Evolutionary conservation across 305 asterid species (phyloP), one percentile per base, ranked within the genome.

Genomic region (Coffea humblotiana): DNA sequence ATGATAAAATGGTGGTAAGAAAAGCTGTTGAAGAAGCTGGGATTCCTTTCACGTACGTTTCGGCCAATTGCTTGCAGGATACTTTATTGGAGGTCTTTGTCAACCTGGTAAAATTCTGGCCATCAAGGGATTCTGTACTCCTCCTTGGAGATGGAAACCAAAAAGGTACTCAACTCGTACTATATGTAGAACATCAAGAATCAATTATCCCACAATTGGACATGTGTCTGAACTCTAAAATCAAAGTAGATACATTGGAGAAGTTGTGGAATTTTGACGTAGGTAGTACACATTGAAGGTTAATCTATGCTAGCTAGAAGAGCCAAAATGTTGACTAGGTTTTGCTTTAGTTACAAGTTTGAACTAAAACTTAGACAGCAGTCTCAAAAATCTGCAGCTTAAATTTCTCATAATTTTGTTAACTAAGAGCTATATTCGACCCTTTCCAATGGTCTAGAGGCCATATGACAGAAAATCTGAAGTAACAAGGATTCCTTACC

Each of bases 1-100:
- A 86, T 9, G 92, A 90, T 9, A 90, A 90, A 80, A 87, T 88
- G 92, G 82, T 37, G 49, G 84, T 89, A 67, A 85, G 94, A 45
- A 90, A 81, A 76, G 94, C 94, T 35, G 87, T 89, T 72, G 94
- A 89, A 81, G 86, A 87, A 19, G 89, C 90, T 71, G 86, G 85
- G 2, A 89, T 91, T 77, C 93, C 94, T 1, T 83, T 68, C 77
- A 90, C 94, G 10, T 90, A 90, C 47, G 71, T 90, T 25, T 87
- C 88, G 37, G 93, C 93, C 6, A 89, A 89, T 25, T 87, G 88
- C 64, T 84, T 74, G 93, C 93, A 1, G 87, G 89, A 2, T 91
- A 91, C 79, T 86, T 85, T 77, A 51, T 88, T 54, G 91, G 88
- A 1, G 87, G 85, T 6, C 86, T 91, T 9, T 87, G 87, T 67